Evolutionary conservation across 257 asterid species (phyloP).

Genomic region (Striga asiatica): DNA sequence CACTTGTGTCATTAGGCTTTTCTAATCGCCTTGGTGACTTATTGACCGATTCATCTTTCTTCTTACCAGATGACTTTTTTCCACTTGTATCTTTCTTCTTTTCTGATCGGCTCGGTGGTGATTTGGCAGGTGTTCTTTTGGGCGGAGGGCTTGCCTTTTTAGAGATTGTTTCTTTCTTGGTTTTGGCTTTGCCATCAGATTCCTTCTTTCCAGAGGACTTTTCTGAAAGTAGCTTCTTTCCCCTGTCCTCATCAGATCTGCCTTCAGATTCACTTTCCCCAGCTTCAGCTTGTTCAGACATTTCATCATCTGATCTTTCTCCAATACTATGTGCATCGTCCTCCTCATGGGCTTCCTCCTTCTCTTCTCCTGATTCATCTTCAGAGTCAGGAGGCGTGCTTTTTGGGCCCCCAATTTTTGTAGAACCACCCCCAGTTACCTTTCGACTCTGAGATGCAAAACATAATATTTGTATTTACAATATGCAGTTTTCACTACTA

Average conservation of each 20-base stretch:
- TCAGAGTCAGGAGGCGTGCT: conserved; percentile 34
- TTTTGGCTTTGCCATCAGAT: conserved; percentile 34
- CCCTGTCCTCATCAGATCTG: conserved; percentile 36
- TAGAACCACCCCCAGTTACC: conserved; percentile 35
- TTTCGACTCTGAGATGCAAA: conserved; percentile 35
- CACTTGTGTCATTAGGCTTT: conserved; percentile 26
- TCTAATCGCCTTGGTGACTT: conserved; percentile 43
- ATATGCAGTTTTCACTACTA: neutral
- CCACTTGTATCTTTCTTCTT: conserved; percentile 27
- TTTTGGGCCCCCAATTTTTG: conserved; percentile 34
- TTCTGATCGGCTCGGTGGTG: conserved; percentile 36
- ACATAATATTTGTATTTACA: neutral
- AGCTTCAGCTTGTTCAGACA: conserved; percentile 52
- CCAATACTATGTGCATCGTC: conserved; percentile 38
- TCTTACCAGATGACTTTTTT: conserved; percentile 43
- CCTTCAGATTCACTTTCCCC: conserved; percentile 47
- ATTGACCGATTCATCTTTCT: conserved; percentile 40
- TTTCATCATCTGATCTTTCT: conserved; percentile 56
- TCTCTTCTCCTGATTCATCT: conserved; percentile 51
- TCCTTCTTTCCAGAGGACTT: conserved; percentile 47
- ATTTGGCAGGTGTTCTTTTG: conserved; percentile 43
- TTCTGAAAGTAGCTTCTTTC: conserved; percentile 25
- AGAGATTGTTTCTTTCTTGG: conserved; percentile 38
- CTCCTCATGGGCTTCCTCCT: conserved; percentile 27
- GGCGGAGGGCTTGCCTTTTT: conserved; percentile 41